Conservation (phyloP, 768 basidiomycete genomes). For the Boletus vinaceobasis region DNA sequence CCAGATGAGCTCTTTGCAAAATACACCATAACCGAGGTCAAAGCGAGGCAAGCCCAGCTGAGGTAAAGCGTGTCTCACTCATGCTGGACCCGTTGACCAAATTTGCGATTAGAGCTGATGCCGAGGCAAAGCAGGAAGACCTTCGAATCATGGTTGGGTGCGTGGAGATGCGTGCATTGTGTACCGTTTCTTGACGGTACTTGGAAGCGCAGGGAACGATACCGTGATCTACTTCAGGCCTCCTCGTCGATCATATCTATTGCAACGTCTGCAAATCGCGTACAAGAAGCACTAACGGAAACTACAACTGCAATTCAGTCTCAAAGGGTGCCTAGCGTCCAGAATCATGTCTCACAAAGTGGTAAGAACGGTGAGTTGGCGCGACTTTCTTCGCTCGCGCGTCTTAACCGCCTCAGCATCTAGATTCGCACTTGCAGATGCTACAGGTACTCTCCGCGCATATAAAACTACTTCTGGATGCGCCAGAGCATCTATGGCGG, state of each 20-base stretch:
- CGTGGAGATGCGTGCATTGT: conserved; percentile 35
- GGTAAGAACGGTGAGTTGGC: conserved; percentile 42
- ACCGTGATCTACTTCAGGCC: conserved; percentile 82
- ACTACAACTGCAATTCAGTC: conserved; percentile 51
- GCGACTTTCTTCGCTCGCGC: background rate
- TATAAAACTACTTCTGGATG: conserved; percentile 86
- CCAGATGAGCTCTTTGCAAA: conserved; percentile 75
- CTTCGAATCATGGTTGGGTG: conserved; percentile 90
- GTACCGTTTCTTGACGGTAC: conserved; percentile 31
- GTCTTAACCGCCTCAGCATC: conserved; percentile 1
- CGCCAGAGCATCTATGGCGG: conserved; percentile 89
- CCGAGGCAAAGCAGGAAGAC: conserved; percentile 85
- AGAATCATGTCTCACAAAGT: conserved; percentile 37
- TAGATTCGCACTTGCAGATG: conserved; percentile 65
- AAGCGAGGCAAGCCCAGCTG: conserved; percentile 59
- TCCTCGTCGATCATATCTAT: conserved; percentile 83
- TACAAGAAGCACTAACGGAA: conserved; percentile 61
- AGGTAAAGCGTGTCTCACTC: conserved; percentile 41
- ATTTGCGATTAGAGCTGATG: conserved; percentile 55
- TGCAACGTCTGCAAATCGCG: conserved; percentile 61
- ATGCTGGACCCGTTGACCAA: conserved; percentile 1
- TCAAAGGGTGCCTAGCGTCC: conserved; percentile 43
- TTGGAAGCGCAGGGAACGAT: conserved; percentile 77
- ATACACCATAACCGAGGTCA: conserved; percentile 70
- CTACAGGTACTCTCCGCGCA: conserved; percentile 81